phyloP scores from a whole-genome alignment of 2,329 filamentous ascomycete species.

The Phialophora macrospora region DNA sequence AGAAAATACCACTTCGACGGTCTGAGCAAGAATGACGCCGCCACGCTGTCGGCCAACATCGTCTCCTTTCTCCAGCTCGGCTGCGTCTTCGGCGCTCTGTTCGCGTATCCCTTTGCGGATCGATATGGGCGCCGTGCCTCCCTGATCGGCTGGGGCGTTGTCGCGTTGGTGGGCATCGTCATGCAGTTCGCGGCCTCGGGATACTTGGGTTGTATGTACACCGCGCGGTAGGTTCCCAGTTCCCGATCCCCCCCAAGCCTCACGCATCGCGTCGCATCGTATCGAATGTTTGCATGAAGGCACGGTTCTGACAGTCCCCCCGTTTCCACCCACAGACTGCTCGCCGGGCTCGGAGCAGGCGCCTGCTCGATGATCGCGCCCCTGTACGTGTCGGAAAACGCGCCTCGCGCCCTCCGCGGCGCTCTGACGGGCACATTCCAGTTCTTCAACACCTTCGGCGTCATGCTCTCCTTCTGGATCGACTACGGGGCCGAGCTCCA shows the following conservation, averaged over 20 bases:
- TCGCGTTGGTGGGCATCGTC: constrained; percentile 53
- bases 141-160: constrained; percentile 58
- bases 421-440: constrained; percentile 45
- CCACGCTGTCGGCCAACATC: constrained; percentile 68
- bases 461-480: constrained; percentile 49
- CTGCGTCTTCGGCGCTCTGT: constrained; percentile 67
- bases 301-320: not conserved
- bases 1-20: constrained; percentile 60
- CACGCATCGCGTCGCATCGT: too few relatives aligned
- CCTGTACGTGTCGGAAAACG: constrained; percentile 65
- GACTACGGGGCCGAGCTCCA: constrained; percentile 58
- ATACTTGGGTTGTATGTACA: constrained; percentile 58
- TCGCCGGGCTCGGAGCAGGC: constrained; percentile 63
- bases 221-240: constrained; percentile 47
- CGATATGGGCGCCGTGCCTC: constrained; percentile 60
- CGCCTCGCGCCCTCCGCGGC: constrained; percentile 60
- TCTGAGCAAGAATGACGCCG: constrained; percentile 49
- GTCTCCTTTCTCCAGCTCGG: constrained; percentile 73
- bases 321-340: constrained; percentile 53
- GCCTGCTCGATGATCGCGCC: constrained; percentile 65
- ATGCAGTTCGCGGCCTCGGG: constrained; percentile 50
- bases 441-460: constrained; percentile 43
- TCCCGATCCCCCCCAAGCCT: too few relatives aligned
- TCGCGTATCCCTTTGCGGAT: constrained; percentile 50
- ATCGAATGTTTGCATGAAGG: too few relatives aligned